phyloP scores from a whole-genome alignment of 2,329 filamentous ascomycete genomes.

The Onygena corvina region DNA sequence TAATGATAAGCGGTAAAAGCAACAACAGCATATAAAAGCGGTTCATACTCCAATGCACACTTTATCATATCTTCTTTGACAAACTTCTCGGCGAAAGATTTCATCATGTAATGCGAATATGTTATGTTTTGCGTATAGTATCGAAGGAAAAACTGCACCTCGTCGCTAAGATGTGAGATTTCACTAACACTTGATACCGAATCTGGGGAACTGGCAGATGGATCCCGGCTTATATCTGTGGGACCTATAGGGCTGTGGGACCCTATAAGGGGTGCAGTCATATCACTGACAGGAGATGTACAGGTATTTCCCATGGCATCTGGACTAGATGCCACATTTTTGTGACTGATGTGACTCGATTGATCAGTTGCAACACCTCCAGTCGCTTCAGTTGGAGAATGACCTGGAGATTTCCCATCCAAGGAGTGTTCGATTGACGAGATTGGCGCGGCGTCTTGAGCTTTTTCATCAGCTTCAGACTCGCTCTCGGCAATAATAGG shows the following conservation, averaged over 20 bases:
- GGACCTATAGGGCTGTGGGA: slow-evolving; percentile 21
- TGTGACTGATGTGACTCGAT: not conserved
- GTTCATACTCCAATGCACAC: slow-evolving; percentile 63
- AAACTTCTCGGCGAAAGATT: slow-evolving; percentile 59
- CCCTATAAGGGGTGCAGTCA: slow-evolving; percentile 28
- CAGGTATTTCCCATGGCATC: slow-evolving; percentile 25
- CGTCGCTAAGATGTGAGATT: slow-evolving; percentile 38
- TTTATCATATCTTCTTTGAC: slow-evolving; percentile 59
- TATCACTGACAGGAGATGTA: slow-evolving; percentile 42
- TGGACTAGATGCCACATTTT: not conserved
- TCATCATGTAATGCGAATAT: slow-evolving; percentile 70
- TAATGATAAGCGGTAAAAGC: slow-evolving; percentile 83
- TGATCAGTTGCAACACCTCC: not conserved
- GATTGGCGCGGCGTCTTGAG: not conserved
- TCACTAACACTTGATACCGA: slow-evolving; percentile 17
- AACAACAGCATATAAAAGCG: slow-evolving; percentile 73
- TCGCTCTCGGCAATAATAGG: slow-evolving; percentile 35
- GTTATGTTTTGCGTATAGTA: slow-evolving; percentile 70
- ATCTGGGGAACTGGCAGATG: slow-evolving; percentile 6
- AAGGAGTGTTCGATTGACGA: not conserved
- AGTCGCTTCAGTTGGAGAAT: not conserved
- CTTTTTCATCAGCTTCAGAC: slow-evolving; percentile 39
- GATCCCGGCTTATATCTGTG: slow-evolving; percentile 16
- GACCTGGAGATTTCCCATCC: not conserved
- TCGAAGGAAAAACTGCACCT: slow-evolving; percentile 64